A percentile compares a stretch with the other conserved stretches of the same genome.
These are phyloP conservation scores for Boletellus deceptivus DNA, from an alignment of 1,284 basidiomycete genomes.

Conservation along the genomic window DNA sequence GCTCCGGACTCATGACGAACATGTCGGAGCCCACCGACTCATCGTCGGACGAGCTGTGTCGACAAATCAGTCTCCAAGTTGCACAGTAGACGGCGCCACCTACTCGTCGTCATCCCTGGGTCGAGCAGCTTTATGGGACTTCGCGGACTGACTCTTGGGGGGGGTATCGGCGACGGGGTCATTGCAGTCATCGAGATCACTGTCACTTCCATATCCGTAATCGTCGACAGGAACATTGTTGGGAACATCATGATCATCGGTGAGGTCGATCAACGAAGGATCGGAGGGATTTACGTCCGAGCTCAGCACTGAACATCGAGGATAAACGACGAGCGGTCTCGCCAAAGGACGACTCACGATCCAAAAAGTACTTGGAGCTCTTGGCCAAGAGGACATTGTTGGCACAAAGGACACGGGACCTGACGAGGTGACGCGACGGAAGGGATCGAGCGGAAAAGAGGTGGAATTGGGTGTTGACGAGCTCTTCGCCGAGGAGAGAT, in stretches of 20 bases:
- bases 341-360: conserved; percentile 11
- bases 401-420: conserved; percentile 19
- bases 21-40: conserved; percentile 19
- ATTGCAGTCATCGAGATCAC: conserved; percentile 21
- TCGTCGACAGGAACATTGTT: conserved; percentile 2
- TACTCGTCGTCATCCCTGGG: conserved; percentile 1
- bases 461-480: conserved; percentile 28
- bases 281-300: conserved; percentile 13
- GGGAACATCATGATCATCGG: conserved; percentile 9
- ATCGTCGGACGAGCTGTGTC: conserved; percentile 9
- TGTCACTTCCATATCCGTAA: conserved; percentile 26
- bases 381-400: conserved; percentile 20
- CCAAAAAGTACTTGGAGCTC: conserved; percentile 24
- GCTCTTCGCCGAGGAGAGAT: conserved; percentile 25
- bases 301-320: conserved; percentile 11
- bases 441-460: conserved; percentile 23
- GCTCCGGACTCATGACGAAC: conserved; percentile 20
- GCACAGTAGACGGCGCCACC: background rate
- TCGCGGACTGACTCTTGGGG: background rate
- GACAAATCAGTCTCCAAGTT: background rate
- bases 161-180: background rate
- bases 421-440: background rate
- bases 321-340: too few species aligned
- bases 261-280: conserved; percentile 15
- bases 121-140: background rate